phyloP scores from a whole-genome alignment of 306 rosid species.

The Cucumis cinereus region DNA sequence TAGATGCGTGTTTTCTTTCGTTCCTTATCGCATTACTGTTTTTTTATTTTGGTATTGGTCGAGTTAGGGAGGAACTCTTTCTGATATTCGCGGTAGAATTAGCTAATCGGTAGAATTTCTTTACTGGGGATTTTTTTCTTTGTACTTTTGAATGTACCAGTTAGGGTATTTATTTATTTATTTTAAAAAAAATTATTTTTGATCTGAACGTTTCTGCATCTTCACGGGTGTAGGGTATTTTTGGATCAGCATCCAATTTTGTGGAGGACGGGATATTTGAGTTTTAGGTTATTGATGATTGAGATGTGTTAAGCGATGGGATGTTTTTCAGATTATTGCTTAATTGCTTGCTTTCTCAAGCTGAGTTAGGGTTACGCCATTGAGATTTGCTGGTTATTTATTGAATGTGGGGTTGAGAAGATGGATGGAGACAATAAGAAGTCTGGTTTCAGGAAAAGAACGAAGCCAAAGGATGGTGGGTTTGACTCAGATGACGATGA shows the following conservation, averaged over 20 bases:
- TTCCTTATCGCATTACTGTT: not conserved
- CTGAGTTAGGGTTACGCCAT: constrained; percentile 29
- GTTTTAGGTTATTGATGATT: constrained; percentile 19
- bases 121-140: not conserved
- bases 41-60: not conserved
- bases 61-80: constrained; percentile 14
- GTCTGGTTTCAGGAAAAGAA: constrained; percentile 47
- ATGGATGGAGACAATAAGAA: constrained; percentile 64
- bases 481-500: constrained; percentile 60
- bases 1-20: constrained; percentile 14
- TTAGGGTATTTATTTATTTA: not conserved
- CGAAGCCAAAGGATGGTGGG: constrained; percentile 35
- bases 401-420: constrained; percentile 27
- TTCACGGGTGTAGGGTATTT: constrained; percentile 14
- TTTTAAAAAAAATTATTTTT: not conserved
- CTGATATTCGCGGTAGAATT: not conserved
- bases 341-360: constrained; percentile 31
- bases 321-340: constrained; percentile 14
- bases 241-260: constrained; percentile 10
- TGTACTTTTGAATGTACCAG: not conserved
- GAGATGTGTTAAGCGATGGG: constrained; percentile 31
- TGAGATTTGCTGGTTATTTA: not conserved
- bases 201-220: not conserved
- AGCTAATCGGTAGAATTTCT: not conserved
- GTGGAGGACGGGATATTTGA: constrained; percentile 16